Evolutionary conservation across 1,284 basidiomycete species (phyloP).

Genomic region (Ceratobasidium sp.): DNA sequence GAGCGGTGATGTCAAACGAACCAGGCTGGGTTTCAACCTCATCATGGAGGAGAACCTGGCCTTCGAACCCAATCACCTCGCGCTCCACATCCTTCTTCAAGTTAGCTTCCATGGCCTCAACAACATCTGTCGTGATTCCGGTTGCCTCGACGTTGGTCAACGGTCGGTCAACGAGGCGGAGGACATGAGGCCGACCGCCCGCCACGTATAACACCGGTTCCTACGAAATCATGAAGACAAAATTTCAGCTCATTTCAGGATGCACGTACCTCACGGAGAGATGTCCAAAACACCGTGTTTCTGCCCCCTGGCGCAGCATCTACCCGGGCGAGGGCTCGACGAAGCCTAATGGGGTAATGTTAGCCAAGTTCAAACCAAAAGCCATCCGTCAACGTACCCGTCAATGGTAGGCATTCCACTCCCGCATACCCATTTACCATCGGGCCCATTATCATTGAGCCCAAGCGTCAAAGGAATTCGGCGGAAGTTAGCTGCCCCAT

Average conservation of each 20-base stretch:
- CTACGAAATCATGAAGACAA: slow-evolving; percentile 57
- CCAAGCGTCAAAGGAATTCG: slow-evolving; percentile 73
- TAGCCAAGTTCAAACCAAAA: slow-evolving; percentile 41
- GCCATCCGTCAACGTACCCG: slow-evolving; percentile 66
- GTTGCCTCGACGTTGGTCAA: slow-evolving; percentile 97
- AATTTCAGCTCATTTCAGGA: background rate
- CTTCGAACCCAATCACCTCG: slow-evolving; percentile 80
- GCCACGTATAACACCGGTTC: slow-evolving; percentile 96
- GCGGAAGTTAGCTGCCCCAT: slow-evolving; percentile 94
- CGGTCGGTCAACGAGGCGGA: slow-evolving; percentile 90
- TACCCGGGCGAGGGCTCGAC: slow-evolving; percentile 84
- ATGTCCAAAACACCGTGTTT: slow-evolving; percentile 89
- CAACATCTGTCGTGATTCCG: slow-evolving; percentile 91
- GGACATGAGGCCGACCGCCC: slow-evolving; percentile 86
- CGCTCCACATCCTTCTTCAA: slow-evolving; percentile 91
- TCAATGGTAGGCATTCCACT: slow-evolving; percentile 92
- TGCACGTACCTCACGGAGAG: slow-evolving; percentile 78
- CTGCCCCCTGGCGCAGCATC: slow-evolving; percentile 79
- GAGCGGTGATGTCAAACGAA: slow-evolving; percentile 86
- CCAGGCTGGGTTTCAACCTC: slow-evolving; percentile 95
- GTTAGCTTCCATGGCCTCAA: slow-evolving; percentile 92
- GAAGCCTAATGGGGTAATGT: slow-evolving; percentile 66
- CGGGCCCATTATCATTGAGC: slow-evolving; percentile 52
- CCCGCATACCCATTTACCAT: slow-evolving; percentile 83
- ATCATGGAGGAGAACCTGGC: slow-evolving; percentile 92